Evolutionary conservation across 768 basidiomycete genomes (phyloP).

Genomic region (Kwoniella sp.): DNA sequence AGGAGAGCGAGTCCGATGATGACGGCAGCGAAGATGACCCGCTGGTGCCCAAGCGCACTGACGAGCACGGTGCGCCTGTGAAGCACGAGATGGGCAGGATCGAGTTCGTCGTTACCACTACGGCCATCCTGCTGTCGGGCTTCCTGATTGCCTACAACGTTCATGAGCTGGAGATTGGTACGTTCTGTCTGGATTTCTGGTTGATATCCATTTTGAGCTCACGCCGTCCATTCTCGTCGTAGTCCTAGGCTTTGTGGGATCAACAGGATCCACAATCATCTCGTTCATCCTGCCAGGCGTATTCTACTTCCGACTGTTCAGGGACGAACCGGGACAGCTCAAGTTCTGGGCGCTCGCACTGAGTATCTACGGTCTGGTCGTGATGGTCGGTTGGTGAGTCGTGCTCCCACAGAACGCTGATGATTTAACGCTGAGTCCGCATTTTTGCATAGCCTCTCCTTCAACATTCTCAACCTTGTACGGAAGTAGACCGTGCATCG

Average conservation of each 20-base stretch:
- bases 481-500: neutral
- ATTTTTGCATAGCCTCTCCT: slow-evolving; percentile 7
- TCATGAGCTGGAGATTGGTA: slow-evolving; percentile 49
- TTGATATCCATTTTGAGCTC: neutral
- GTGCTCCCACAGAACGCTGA: neutral
- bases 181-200: slow-evolving; percentile 6
- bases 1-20: slow-evolving; percentile 37
- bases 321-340: slow-evolving; percentile 60
- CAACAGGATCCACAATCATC: slow-evolving; percentile 93
- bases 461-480: slow-evolving; percentile 17
- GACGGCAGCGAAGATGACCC: slow-evolving; percentile 32
- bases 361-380: slow-evolving; percentile 66
- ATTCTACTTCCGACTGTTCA: slow-evolving; percentile 87
- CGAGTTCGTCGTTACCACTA: slow-evolving; percentile 37
- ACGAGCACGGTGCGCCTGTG: slow-evolving; percentile 6
- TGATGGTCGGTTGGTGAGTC: slow-evolving; percentile 83
- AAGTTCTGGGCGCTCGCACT: slow-evolving; percentile 63
- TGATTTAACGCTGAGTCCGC: neutral
- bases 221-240: neutral
- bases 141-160: slow-evolving; percentile 44
- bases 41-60: slow-evolving; percentile 25
- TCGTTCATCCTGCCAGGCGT: slow-evolving; percentile 92
- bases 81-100: slow-evolving; percentile 30
- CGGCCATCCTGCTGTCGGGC: slow-evolving; percentile 31
- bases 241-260: slow-evolving; percentile 95